phyloP scores from a whole-genome alignment of 371 early-diverging fungal genomes.

The Rhizopus sp. region DNA sequence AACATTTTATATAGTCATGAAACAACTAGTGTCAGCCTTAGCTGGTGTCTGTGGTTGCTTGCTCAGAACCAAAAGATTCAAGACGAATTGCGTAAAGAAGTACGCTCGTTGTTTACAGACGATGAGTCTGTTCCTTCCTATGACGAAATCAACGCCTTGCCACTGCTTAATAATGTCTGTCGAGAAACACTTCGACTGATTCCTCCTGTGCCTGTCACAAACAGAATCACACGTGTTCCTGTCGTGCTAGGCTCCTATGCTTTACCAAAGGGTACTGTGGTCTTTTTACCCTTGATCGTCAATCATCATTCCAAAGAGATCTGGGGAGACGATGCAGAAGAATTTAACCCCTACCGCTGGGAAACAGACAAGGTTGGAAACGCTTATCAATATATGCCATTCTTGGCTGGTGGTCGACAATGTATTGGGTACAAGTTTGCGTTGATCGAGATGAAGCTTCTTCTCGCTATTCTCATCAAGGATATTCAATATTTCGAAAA shows the following conservation, averaged over 20 bases:
- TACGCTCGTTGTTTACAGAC: slow-evolving; percentile 21
- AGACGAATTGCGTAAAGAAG: slow-evolving; percentile 46
- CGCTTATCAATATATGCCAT: slow-evolving; percentile 62
- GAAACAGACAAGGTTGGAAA: slow-evolving; percentile 26
- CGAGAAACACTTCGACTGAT: slow-evolving; percentile 56
- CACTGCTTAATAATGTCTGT: slow-evolving; percentile 51
- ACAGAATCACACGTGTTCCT: slow-evolving; percentile 47
- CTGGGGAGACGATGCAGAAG: slow-evolving; percentile 70
- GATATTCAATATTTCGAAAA: slow-evolving; percentile 40
- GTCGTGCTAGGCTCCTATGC: slow-evolving; percentile 38
- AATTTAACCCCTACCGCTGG: slow-evolving; percentile 70
- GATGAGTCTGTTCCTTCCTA: slow-evolving; percentile 36
- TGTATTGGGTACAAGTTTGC: slow-evolving; percentile 51
- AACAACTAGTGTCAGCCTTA: slow-evolving; percentile 55
- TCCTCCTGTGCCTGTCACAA: slow-evolving; percentile 53
- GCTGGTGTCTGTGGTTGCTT: slow-evolving; percentile 59
- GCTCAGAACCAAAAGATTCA: slow-evolving; percentile 51
- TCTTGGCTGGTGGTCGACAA: slow-evolving; percentile 57
- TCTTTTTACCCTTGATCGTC: slow-evolving; percentile 46
- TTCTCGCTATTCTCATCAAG: slow-evolving; percentile 34
- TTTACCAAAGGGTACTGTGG: slow-evolving; percentile 57
- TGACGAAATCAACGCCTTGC: slow-evolving; percentile 47
- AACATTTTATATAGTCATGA: slow-evolving; percentile 37
- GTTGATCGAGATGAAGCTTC: slow-evolving; percentile 42
- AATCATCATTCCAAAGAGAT: slow-evolving; percentile 49